Base-by-base conservation (phyloP, 345 rosid species). In the Rhizophora mangle region DNA sequence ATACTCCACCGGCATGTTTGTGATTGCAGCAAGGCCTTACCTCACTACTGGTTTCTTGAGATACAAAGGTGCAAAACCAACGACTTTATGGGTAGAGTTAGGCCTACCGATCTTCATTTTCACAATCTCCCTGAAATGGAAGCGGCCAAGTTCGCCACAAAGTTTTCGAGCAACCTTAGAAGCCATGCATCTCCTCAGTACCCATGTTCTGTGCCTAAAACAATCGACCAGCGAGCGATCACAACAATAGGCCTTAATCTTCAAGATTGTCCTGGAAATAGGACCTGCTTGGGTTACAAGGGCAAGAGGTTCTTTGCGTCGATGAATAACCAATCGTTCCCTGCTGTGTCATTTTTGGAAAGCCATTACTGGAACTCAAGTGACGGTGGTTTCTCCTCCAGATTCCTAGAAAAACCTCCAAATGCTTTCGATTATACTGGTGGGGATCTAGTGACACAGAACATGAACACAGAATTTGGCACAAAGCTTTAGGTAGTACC, bases 11-110 rank as follows among this genome's bases (percentile, higher is more conserved):
- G 86, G 77, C 8, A 80, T 76, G 61, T 82, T 82, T 57, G 68
- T 79, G 30, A 78, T 87, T 77, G 90, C 92, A 10, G 83, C 81
- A 21, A 69, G 78, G n/a, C 90, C 92, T 46, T 87, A 83, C 64
- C 64, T 85, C 70, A 81, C 87, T 2, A 73, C 88, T 9, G 19
- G 74, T 56, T 84, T 87, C 68, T 85, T n/a, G n/a, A n/a, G n/a
- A n/a, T n/a, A n/a, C n/a, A n/a, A n/a, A n/a, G n/a, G n/a, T n/a
- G n/a, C n/a, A n/a, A n/a, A n/a, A n/a, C n/a, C n/a, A n/a, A n/a
- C n/a, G n/a, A n/a, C n/a, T n/a, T n/a, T n/a, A n/a, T n/a, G n/a
- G n/a, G n/a, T n/a, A n/a, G n/a, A n/a, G n/a, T n/a, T n/a, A n/a
- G n/a, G n/a, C n/a, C n/a, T n/a, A n/a, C n/a, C n/a, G n/a, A n/a